phyloP scores from a whole-genome alignment of 352 stramenopile genomes.

The Paralagenidium karlingii region DNA sequence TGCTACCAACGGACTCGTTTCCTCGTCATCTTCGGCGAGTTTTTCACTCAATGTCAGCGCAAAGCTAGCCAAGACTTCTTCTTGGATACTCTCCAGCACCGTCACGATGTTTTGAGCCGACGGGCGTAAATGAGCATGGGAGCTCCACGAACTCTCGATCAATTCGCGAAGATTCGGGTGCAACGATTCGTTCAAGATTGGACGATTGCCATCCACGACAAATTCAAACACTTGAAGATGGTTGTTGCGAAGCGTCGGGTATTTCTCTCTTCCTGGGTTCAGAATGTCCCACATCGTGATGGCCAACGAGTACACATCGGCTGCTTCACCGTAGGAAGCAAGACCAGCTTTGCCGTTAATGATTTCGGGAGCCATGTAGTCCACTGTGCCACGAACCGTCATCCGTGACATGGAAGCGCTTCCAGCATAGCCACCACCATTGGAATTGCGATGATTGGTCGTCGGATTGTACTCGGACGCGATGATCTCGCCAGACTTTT shows the following conservation, averaged over 20 bases:
- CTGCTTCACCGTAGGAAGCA: slow-evolving; percentile 40
- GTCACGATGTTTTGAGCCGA: slow-evolving; percentile 28
- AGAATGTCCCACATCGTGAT: slow-evolving; percentile 76
- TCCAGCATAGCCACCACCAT: slow-evolving; percentile 12
- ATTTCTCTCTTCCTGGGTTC: slow-evolving; percentile 33
- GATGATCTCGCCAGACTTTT: background rate
- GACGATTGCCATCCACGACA: slow-evolving; percentile 28
- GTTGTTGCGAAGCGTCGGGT: slow-evolving; percentile 18
- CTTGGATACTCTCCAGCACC: slow-evolving; percentile 39
- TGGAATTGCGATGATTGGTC: slow-evolving; percentile 12
- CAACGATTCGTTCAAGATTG: slow-evolving; percentile 21
- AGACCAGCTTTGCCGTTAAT: slow-evolving; percentile 47
- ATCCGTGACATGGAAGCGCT: slow-evolving; percentile 15
- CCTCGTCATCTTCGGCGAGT: slow-evolving; percentile 10
- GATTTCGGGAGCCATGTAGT: slow-evolving; percentile 75
- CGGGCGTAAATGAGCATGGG: slow-evolving; percentile 28
- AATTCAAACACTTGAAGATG: slow-evolving; percentile 37
- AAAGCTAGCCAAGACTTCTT: slow-evolving; percentile 35
- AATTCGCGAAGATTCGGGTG: slow-evolving; percentile 38
- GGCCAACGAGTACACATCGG: slow-evolving; percentile 59
- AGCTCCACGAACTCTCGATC: slow-evolving; percentile 39
- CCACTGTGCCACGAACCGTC: slow-evolving; percentile 56
- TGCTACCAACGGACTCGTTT: no score
- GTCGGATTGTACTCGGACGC: background rate
- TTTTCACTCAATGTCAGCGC: slow-evolving; percentile 30